These are phyloP conservation scores for Pythium monospermum DNA, from an alignment of 352 stramenopile species.

Conservation along the genomic window DNA sequence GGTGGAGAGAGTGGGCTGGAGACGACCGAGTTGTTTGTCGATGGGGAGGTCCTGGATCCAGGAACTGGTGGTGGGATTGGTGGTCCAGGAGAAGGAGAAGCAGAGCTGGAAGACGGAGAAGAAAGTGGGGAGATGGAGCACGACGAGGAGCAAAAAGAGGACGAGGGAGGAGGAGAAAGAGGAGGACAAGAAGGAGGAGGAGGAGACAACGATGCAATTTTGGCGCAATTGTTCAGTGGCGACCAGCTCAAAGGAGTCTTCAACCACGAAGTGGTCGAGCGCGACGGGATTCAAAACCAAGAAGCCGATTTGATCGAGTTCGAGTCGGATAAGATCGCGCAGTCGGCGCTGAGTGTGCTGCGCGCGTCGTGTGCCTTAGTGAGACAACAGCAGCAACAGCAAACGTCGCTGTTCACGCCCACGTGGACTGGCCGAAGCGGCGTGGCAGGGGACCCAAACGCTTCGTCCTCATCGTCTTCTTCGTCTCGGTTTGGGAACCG, in stretches of 20 bases:
- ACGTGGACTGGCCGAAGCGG: conserved; percentile 77
- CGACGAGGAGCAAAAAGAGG: conserved; percentile 28
- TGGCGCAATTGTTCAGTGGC: conserved; percentile 89
- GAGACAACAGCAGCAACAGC: conserved; percentile 62
- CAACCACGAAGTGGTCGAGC: conserved; percentile 93
- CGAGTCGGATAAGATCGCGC: conserved; percentile 86
- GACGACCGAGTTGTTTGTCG: conserved; percentile 90
- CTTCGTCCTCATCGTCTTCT: too few relatives aligned
- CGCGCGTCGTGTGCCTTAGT: conserved; percentile 74
- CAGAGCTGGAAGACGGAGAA: conserved; percentile 13
- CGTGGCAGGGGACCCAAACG: conserved; percentile 57
- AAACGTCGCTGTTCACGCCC: conserved; percentile 53
- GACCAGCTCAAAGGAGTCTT: conserved; percentile 93
- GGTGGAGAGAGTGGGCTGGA: too few relatives aligned
- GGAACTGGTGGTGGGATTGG: too few relatives aligned
- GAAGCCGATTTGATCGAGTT: conserved; percentile 91
- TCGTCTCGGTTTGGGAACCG: conserved; percentile 37
- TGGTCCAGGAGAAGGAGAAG: too few relatives aligned
- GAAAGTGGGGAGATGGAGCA: conserved; percentile 19
- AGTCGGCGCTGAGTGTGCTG: conserved; percentile 77
- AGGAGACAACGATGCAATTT: conserved; percentile 80
- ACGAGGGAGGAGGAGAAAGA: conserved; percentile 15
- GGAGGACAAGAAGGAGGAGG: conserved; percentile 14
- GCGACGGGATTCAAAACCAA: conserved; percentile 79
- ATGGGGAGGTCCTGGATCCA: conserved; percentile 76